Evolutionary conservation across 2,329 filamentous ascomycete genomes (phyloP).

Genomic region (Colletotrichum sp.): DNA sequence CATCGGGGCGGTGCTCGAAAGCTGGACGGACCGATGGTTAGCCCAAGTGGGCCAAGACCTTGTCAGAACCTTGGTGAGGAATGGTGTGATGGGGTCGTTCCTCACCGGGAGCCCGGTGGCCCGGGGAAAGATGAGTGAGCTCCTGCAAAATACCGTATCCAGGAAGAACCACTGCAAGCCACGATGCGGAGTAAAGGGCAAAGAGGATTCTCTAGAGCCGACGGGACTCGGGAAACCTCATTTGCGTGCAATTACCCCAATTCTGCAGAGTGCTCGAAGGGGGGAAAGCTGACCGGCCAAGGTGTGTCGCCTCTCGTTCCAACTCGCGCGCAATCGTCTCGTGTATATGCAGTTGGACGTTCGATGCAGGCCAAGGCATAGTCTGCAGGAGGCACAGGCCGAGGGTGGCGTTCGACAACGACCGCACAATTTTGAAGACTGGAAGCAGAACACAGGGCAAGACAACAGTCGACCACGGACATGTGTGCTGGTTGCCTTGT

Average conservation of each 20-base stretch:
- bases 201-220: background rate
- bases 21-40: background rate
- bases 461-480: background rate
- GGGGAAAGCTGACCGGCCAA: background rate
- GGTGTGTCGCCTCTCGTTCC: background rate
- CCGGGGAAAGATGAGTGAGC: background rate
- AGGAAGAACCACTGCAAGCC: background rate
- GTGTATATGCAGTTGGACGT: background rate
- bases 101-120: background rate
- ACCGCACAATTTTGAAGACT: background rate
- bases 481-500: background rate
- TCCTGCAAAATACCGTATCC: background rate
- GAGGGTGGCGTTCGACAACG: conserved; percentile 1
- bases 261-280: background rate
- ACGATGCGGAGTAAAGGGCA: background rate
- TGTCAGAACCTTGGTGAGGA: background rate
- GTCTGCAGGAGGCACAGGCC: conserved; percentile 7
- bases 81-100: background rate
- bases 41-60: conserved; percentile 1
- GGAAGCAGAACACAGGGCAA: background rate
- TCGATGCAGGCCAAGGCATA: conserved; percentile 14
- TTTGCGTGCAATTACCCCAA: background rate
- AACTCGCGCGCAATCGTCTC: background rate
- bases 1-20: background rate
- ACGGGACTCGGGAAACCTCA: background rate